Evolutionary conservation across 2,329 filamentous ascomycete genomes (phyloP), one percentile per base, ranked within the genome.

Genomic region (Xylaria sp.): DNA sequence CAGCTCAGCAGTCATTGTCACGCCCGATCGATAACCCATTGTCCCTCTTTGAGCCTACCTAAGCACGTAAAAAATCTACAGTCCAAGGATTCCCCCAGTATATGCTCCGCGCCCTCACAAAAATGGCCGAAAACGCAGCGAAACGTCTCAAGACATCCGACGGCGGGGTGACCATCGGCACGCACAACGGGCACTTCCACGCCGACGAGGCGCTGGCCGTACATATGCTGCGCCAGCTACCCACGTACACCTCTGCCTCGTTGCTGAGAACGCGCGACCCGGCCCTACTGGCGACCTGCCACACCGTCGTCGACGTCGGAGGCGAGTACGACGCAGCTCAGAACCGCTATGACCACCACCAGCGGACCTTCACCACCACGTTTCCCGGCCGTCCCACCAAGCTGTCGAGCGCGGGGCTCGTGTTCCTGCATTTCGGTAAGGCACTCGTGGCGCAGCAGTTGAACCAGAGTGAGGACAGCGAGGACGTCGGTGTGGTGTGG

Each of bases 131-230:
- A 85, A 87, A 84, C 78, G 87, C 90, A 77, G 83, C 91, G 71
- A 98, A 98, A 83, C 91, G 93, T 81, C 83, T 97, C 80, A 97
- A 97, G 87, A 93, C 91, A 75, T 85, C 88, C 71, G 82, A 60
- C 65, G 49, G 64, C 67, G 48, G 63, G 64, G 83, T 91, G 72
- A 82, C 89, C 74, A 97, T 97, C 79, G 96, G 94, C 78, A 99
- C 96, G 36, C 96, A 99, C 88, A 97, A 92, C 83, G 96, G 96
- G 74, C 94, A 97, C 85, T 99, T 99, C 87, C 96, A 99, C 84
- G 96, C 96, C 80, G 96, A 99, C 81, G 96, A 99, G 84, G 95
- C 96, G 69, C 89, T 99, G 51, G 96, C 96, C 67, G 94, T 99
- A 72, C 94, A 97, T 85, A 93, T 99, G 86, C 92, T 99, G 74